Evolutionary conservation across 164 flowering plant species (phyloP).

Genomic region (Magnolia officinalis): DNA sequence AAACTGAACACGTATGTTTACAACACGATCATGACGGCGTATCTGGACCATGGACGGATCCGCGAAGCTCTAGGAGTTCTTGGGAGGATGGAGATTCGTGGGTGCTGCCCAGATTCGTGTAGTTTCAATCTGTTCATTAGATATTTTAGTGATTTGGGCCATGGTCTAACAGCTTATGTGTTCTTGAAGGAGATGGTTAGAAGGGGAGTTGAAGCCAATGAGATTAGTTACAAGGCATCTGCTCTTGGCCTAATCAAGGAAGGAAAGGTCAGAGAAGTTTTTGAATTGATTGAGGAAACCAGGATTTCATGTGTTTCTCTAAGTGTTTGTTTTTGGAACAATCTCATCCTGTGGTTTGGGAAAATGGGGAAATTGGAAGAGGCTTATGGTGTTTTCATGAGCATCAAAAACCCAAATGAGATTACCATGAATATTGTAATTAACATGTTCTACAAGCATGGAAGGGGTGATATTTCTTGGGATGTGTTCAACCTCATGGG

Average conservation of each 20-base stretch:
- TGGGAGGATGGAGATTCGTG: conserved; percentile 21
- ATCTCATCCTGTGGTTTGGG: conserved; percentile 15
- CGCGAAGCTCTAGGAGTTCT: conserved; percentile 21
- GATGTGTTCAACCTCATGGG: conserved; percentile 17
- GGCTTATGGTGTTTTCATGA: conserved; percentile 11
- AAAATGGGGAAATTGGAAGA: conserved; percentile 10
- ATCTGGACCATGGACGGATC: conserved; percentile 10
- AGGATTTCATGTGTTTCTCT: conserved; percentile 4
- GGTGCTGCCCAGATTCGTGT: conserved; percentile 21
- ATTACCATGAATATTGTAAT: conserved; percentile 23
- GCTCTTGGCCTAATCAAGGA: conserved; percentile 22
- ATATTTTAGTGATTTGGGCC: conserved; percentile 23
- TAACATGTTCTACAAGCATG: conserved; percentile 19
- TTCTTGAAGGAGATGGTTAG: conserved; percentile 16
- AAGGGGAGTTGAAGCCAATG: conserved; percentile 15
- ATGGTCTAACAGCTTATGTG: conserved; percentile 18
- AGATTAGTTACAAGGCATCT: conserved; percentile 18
- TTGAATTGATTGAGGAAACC: conserved; percentile 16
- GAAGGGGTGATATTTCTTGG: conserved; percentile 19
- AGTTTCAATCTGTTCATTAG: conserved; percentile 23
- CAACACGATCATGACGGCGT: conserved; percentile 22
- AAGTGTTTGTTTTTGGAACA: conserved; percentile 18
- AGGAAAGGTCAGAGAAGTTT: conserved; percentile 15
- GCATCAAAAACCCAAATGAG: conserved; percentile 14
- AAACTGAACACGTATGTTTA: conserved; percentile 18